A percentile compares a stretch with the other conserved stretches of the same genome.
These are phyloP conservation scores for Gracilaria domingensis DNA, from an alignment of 23 red algal species.

Conservation along the genomic window DNA sequence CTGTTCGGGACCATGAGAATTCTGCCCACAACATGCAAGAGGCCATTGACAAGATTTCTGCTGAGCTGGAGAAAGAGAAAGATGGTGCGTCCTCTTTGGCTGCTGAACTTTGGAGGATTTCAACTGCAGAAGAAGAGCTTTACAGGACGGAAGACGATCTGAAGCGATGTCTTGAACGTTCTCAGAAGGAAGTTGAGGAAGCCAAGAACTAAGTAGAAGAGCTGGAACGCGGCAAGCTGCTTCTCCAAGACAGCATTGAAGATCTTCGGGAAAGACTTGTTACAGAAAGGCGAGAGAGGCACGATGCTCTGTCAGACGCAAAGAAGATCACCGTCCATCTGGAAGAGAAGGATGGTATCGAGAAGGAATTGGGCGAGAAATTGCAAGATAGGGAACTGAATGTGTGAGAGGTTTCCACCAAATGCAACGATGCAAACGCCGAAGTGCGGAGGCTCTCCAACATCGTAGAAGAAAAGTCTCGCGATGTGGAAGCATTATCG, in stretches of 20 bases:
- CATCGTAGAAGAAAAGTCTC: neutral
- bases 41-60: neutral
- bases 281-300: neutral
- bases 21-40: neutral
- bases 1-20: conserved; percentile 2
- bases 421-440: too few relatives aligned
- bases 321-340: neutral
- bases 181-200: conserved; percentile 4
- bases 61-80: conserved; percentile 34
- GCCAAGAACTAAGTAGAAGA: neutral
- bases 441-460: too few relatives aligned
- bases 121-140: neutral
- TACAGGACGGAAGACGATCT: too few relatives aligned
- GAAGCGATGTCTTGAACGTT: neutral
- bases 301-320: neutral
- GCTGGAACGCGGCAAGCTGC: neutral
- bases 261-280: neutral
- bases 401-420: neutral
- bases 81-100: neutral
- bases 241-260: neutral
- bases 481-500: neutral
- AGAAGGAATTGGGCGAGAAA: neutral
- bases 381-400: neutral
- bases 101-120: neutral
- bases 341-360: neutral